Percentiles rank a stretch among this genome's conserved stretches.
Conservation (phyloP, 257 asterid species). For the Plantago major region DNA sequence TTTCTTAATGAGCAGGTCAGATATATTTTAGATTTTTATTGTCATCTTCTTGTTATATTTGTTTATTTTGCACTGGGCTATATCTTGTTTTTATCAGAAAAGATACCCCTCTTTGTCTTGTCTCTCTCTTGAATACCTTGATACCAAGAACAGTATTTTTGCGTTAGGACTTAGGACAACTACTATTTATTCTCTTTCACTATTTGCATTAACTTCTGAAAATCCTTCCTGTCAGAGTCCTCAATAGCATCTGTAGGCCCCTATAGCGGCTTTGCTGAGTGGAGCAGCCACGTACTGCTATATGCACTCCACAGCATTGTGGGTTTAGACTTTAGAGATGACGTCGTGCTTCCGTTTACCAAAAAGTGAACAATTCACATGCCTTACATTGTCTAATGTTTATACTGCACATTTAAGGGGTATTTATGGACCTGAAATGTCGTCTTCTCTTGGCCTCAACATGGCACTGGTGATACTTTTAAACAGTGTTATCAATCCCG, state of each 20-base stretch:
- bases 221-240: no score
- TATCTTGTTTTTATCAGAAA: background rate
- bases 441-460: background rate
- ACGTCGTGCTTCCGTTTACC: conserved; percentile 15
- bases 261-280: no score
- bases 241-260: no score
- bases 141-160: no score
- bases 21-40: conserved; percentile 1
- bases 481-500: no score
- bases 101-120: no score
- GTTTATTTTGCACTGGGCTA: background rate
- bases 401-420: conserved; percentile 1
- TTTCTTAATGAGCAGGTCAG: conserved; percentile 93
- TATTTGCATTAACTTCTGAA: no score
- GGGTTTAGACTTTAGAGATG: background rate
- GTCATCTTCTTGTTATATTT: conserved; percentile 1
- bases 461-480: background rate
- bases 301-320: no score
- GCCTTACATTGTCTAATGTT: conserved; percentile 3
- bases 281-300: no score
- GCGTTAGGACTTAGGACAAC: no score
- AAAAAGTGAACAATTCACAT: background rate
- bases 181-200: no score
- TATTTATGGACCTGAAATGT: conserved; percentile 4
- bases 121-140: no score